Conservation (phyloP, 352 stramenopile genomes). For the Albugo laibachii region DNA sequence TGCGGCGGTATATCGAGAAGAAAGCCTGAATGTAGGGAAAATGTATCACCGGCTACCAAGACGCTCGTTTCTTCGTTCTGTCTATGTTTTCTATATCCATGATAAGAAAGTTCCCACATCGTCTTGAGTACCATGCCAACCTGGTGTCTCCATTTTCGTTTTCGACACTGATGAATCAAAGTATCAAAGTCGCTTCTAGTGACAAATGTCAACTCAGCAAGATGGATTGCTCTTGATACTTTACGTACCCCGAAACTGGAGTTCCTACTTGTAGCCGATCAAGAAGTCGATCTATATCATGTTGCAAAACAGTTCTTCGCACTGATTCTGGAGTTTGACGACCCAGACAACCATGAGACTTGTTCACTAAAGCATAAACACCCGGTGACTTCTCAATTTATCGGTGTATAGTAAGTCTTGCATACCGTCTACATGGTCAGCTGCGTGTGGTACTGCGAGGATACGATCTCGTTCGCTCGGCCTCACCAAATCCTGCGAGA, state of each 20-base stretch:
- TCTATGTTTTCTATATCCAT: constrained; percentile 9
- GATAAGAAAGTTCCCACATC: constrained; percentile 12
- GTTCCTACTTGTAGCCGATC: constrained; percentile 19
- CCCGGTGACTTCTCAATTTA: too few relatives aligned
- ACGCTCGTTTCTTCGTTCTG: too few relatives aligned
- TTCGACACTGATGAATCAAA: constrained; percentile 61
- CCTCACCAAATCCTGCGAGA: too few relatives aligned
- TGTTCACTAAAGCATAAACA: too few relatives aligned
- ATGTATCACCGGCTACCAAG: too few relatives aligned
- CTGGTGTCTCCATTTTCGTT: constrained; percentile 66
- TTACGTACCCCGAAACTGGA: constrained; percentile 40
- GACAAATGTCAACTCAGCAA: too few relatives aligned
- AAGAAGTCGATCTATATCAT: constrained; percentile 42
- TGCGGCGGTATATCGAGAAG: constrained; percentile 16
- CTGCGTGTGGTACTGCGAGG: too few relatives aligned
- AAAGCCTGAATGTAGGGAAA: too few relatives aligned
- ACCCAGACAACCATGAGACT: constrained; percentile 18
- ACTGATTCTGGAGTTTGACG: constrained; percentile 45
- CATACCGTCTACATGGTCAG: too few relatives aligned
- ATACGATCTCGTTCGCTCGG: too few relatives aligned
- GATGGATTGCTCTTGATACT: too few relatives aligned
- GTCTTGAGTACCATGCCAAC: constrained; percentile 23
- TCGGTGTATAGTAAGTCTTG: too few relatives aligned
- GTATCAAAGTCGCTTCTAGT: constrained; percentile 61
- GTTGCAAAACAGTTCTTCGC: constrained; percentile 37